phyloP scores from a whole-genome alignment of 805 yeast species.

The Isabelozyma rhagii region DNA sequence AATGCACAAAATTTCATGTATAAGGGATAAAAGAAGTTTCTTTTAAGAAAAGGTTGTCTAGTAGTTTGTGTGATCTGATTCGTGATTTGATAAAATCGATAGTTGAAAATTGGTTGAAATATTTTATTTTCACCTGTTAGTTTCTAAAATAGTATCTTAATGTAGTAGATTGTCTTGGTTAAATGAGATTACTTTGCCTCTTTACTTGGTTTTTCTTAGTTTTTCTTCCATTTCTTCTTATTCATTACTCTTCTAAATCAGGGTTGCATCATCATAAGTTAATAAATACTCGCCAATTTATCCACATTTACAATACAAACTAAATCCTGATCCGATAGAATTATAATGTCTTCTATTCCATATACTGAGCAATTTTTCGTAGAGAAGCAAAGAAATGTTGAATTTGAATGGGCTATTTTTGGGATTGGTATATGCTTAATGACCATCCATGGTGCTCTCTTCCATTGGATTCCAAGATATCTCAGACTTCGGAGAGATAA shows the following conservation, averaged over 20 bases:
- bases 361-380: constrained; percentile 35
- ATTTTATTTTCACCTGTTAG: neutral
- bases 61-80: neutral
- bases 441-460: constrained; percentile 36
- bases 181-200: neutral
- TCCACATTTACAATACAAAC: neutral
- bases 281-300: neutral
- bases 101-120: neutral
- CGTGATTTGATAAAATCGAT: neutral
- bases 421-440: constrained; percentile 22
- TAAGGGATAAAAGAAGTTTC: neutral
- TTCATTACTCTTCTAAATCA: neutral
- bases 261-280: neutral
- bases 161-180: neutral
- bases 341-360: constrained; percentile 22
- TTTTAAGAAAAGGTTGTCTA: neutral
- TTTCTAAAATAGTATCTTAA: neutral
- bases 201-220: neutral
- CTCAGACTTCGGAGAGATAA: constrained; percentile 22
- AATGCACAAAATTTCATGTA: neutral
- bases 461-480: constrained; percentile 39
- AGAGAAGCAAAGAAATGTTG: constrained; percentile 33
- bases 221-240: neutral
- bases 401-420: constrained; percentile 35
- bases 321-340: neutral